Conservation (phyloP, 2,329 filamentous ascomycete species). For the Penicillium expansum region DNA sequence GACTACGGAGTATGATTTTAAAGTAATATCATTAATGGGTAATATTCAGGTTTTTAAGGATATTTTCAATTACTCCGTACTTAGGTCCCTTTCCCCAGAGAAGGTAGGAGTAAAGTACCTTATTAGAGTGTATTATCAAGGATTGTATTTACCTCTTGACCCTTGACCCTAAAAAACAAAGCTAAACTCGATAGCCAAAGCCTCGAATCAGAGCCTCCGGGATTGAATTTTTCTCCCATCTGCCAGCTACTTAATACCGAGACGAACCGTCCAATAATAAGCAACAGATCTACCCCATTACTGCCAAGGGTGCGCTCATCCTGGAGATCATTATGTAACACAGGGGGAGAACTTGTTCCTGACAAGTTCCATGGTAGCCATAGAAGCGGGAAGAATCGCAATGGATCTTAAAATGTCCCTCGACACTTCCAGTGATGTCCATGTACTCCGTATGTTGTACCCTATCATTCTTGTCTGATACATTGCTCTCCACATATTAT, state of each 20-base stretch:
- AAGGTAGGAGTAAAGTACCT: neutral
- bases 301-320: conserved; percentile 7
- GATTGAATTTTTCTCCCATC: neutral
- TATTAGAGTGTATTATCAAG: neutral
- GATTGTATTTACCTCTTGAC: neutral
- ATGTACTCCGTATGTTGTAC: neutral
- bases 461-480: neutral
- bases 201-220: conserved; percentile 7
- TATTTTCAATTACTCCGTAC: neutral
- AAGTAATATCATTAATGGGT: neutral
- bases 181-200: neutral
- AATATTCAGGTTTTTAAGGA: neutral
- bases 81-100: neutral
- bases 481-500: conserved; percentile 1
- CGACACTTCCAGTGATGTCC: neutral
- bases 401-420: neutral
- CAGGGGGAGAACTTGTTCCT: conserved; percentile 8
- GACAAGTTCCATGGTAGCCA: conserved; percentile 9
- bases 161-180: neutral
- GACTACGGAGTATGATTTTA: neutral
- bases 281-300: conserved; percentile 15
- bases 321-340: conserved; percentile 25
- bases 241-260: neutral
- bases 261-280: neutral
- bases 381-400: conserved; percentile 9